These are phyloP conservation scores for Torulaspora quercuum DNA, from an alignment of 805 yeast species.

Conservation along the genomic window DNA sequence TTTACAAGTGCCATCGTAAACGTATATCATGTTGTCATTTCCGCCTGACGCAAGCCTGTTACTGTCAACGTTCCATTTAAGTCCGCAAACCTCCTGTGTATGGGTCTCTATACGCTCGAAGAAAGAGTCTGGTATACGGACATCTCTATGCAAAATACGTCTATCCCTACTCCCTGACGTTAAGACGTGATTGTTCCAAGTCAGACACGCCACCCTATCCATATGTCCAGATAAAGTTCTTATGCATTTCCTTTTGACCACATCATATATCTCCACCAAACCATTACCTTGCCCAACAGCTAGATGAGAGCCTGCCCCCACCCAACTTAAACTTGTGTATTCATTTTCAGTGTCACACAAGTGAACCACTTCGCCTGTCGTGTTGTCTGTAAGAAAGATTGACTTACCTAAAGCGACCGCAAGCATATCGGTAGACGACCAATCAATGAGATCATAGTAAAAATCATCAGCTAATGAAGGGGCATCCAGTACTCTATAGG, in stretches of 20 bases:
- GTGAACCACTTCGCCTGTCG: constrained; percentile 75
- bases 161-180: constrained; percentile 86
- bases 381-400: constrained; percentile 89
- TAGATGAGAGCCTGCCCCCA: constrained; percentile 87
- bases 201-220: constrained; percentile 76
- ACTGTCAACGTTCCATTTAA: constrained; percentile 88
- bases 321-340: constrained; percentile 87
- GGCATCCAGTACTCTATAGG: constrained; percentile 91
- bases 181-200: constrained; percentile 91
- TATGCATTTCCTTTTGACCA: constrained; percentile 71
- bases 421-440: constrained; percentile 87
- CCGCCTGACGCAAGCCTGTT: constrained; percentile 94
- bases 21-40: constrained; percentile 77
- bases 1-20: constrained; percentile 77
- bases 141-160: constrained; percentile 84
- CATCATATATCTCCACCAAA: constrained; percentile 92
- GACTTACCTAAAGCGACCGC: constrained; percentile 88
- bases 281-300: constrained; percentile 91
- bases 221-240: constrained; percentile 91
- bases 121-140: constrained; percentile 78
- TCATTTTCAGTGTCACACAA: constrained; percentile 73
- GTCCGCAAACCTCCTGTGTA: constrained; percentile 93
- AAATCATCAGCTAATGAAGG: constrained; percentile 94
- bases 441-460: constrained; percentile 85
- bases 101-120: constrained; percentile 70